Conservation (phyloP, 306 rosid species). For the Citrullus amarus region DNA sequence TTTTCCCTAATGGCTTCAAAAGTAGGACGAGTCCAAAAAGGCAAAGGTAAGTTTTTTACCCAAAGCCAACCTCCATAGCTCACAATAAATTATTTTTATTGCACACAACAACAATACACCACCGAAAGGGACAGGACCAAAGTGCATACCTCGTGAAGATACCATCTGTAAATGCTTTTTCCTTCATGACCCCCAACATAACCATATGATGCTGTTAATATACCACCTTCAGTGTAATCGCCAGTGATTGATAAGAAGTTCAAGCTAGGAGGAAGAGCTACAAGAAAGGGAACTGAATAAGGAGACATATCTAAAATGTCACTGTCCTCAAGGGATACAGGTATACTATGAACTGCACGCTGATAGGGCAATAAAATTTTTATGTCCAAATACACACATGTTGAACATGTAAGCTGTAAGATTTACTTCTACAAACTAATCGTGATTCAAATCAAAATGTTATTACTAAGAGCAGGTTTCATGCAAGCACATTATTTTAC, state of each 20-base stretch:
- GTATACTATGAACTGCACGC: neutral
- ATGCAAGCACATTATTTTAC: neutral
- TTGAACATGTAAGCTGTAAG: neutral
- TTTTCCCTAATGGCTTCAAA: too few relatives aligned
- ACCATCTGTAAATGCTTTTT: conserved; percentile 84
- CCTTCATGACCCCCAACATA: conserved; percentile 98
- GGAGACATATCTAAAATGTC: neutral
- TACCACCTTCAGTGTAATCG: conserved; percentile 73
- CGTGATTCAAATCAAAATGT: neutral
- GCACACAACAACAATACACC: neutral
- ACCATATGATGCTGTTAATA: conserved; percentile 95
- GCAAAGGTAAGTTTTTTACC: too few relatives aligned
- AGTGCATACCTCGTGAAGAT: conserved; percentile 67
- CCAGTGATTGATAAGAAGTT: conserved; percentile 94
- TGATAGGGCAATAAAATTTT: neutral
- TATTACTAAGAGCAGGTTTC: neutral
- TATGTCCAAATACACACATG: neutral
- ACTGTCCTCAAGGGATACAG: neutral
- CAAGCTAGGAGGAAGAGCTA: conserved; percentile 97
- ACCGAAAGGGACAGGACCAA: neutral
- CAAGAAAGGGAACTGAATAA: conserved; percentile 18
- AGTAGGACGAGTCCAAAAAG: too few relatives aligned
- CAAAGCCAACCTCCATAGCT: too few relatives aligned
- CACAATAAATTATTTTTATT: neutral
- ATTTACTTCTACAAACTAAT: neutral